Evolutionary conservation across 345 rosid species (phyloP), one percentile per base, ranked within the genome.

Genomic region (Sisymbrium altissimum): DNA sequence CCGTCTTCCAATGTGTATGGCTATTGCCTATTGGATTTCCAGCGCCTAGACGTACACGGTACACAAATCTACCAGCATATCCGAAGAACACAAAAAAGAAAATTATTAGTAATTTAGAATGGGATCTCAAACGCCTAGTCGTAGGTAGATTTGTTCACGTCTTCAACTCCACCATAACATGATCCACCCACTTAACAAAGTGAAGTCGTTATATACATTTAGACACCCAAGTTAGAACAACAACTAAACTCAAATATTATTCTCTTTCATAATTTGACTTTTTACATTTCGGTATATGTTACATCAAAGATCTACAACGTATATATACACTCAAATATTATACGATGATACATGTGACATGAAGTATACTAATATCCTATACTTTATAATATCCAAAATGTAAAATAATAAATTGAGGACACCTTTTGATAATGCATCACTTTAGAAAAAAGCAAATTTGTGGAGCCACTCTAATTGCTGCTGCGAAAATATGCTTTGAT

Each of bases 391-490:
- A 74, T 39, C 60, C 5, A 49, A 59, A 74, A 58, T 66, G 2
- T 49, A 60, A 40, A 67, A 7, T 19, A 67, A 30, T 12, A 15
- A 50, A 32, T n/a, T 3, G 46, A 49, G 6, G 59, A 48, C 4
- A 54, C 15, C 45, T 70, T 70, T 70, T 70, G 59, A 76, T 63
- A 77, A 64, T 70, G 67, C 52, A 56, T 64, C 72, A 57, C 80
- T 77, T 77, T 77, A 64, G 62, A 45, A 41, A 64, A 77, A 77
- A 57, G 72, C 72, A 30, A 77, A 65, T 12, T 56, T 58, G 80
- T 77, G 77, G 76, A 71, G 76, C 76, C 80, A 77, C 44, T 71
- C 71, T 70, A 64, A 70, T 70, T 76, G 59, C 53, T 64, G 44
- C 66, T 55, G 36, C 53, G 38, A 39, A 27, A 62, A 41, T 13